Evolutionary conservation across 768 basidiomycete species (phyloP).

Genomic region (Rhodotorula graminis): DNA sequence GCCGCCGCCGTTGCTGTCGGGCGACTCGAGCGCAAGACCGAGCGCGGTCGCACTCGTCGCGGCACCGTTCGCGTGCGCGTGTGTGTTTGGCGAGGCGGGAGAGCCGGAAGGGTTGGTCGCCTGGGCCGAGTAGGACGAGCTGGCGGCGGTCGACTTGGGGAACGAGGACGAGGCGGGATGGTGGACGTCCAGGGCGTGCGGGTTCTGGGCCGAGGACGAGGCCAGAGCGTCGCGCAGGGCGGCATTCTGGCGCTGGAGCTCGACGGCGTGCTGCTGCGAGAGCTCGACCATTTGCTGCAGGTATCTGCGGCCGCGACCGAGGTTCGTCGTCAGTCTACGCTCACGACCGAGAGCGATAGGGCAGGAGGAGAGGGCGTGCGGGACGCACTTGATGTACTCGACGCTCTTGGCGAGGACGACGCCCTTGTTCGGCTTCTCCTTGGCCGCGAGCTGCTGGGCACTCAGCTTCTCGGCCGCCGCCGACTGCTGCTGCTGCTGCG

Average conservation of each 20-base stretch:
- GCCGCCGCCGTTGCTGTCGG: neutral
- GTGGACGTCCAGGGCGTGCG: neutral
- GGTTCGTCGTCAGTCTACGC: neutral
- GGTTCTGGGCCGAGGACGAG: neutral
- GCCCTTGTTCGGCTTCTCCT: constrained; percentile 86
- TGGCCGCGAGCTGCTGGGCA: neutral
- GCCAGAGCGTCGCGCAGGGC: constrained; percentile 1
- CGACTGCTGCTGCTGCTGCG: neutral
- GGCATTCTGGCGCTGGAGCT: constrained; percentile 29
- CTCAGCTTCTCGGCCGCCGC: neutral
- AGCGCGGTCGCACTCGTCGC: neutral
- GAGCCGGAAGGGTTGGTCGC: neutral
- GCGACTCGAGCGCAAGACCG: neutral
- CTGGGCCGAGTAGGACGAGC: neutral
- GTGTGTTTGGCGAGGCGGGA: neutral
- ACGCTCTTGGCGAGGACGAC: constrained; percentile 84
- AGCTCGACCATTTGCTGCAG: constrained; percentile 34
- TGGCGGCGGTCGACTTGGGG: neutral
- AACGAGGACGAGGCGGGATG: too few species aligned
- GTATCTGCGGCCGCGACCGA: neutral
- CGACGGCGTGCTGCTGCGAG: constrained; percentile 23
- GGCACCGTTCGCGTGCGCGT: neutral
- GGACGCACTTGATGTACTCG: constrained; percentile 56
- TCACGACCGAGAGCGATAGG: neutral
- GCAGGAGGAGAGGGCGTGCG: too few species aligned